A percentile compares a stretch with the other conserved stretches of the same genome.
These are phyloP conservation scores for Vigna nakashimae DNA, from an alignment of 306 rosid genomes.

Conservation along the genomic window DNA sequence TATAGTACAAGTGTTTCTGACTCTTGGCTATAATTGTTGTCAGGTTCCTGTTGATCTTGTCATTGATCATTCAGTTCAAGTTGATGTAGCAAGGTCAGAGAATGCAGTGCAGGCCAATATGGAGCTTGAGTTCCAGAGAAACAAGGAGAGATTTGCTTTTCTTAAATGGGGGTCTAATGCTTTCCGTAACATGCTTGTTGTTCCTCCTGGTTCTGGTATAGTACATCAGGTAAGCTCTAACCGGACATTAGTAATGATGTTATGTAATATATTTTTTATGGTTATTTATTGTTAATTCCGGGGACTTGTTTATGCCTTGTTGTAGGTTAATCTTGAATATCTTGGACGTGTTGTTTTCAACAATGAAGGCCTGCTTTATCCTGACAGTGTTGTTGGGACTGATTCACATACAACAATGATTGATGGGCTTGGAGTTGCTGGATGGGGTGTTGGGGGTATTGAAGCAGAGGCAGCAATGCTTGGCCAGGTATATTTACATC, in stretches of 20 bases:
- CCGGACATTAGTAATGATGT: conserved; percentile 16
- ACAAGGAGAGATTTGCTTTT: conserved; percentile 96
- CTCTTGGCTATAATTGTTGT: conserved; percentile 17
- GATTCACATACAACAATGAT: conserved; percentile 99
- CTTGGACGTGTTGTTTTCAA: conserved; percentile 99
- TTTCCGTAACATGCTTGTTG: conserved; percentile 96
- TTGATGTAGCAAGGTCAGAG: conserved; percentile 90
- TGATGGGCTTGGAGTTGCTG: conserved; percentile 99
- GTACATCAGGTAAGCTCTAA: conserved; percentile 88
- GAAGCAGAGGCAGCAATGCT: conserved; percentile 99
- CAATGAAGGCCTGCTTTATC: conserved; percentile 86
- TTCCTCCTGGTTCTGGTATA: conserved; percentile 99
- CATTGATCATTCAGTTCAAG: conserved; percentile 98
- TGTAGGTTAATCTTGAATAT: conserved; percentile 97
- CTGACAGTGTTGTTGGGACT: conserved; percentile 99
- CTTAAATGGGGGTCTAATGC: conserved; percentile 98
- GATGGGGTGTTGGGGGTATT: conserved; percentile 99
- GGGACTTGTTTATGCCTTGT: conserved; percentile 38
- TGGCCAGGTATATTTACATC: conserved; percentile 79
- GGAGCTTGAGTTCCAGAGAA: conserved; percentile 95
- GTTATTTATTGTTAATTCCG: conserved; percentile 5
- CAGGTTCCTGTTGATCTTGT: conserved; percentile 99
- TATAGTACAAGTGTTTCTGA: conserved; percentile 28
- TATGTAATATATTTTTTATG: conserved; percentile 24
- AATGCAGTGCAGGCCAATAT: conserved; percentile 98